These are phyloP conservation scores for Colletotrichum phormii DNA, from an alignment of 2,329 filamentous ascomycete genomes.

Conservation along the genomic window DNA sequence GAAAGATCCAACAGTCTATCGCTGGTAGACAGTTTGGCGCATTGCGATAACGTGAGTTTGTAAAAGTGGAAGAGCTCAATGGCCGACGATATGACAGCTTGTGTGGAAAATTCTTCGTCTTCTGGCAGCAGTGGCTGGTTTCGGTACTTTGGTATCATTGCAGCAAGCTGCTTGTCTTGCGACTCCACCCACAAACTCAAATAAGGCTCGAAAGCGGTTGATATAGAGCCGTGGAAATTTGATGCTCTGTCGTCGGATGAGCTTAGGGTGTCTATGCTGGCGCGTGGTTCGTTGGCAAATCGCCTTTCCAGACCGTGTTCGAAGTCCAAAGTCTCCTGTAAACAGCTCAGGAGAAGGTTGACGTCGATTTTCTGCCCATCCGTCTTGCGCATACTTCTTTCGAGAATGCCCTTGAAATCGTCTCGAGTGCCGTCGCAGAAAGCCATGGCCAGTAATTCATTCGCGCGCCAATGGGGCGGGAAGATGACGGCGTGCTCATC, in stretches of 20 bases:
- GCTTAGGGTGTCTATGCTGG: constrained; percentile 90
- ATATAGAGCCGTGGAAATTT: constrained; percentile 90
- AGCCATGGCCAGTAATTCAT: constrained; percentile 87
- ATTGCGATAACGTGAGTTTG: constrained; percentile 90
- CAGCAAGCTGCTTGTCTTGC: constrained; percentile 88
- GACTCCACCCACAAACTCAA: constrained; percentile 97
- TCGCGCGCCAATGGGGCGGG: constrained; percentile 87
- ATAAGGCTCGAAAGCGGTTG: constrained; percentile 96
- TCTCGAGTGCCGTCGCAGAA: constrained; percentile 97
- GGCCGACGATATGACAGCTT: constrained; percentile 91
- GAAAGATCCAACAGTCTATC: constrained; percentile 86
- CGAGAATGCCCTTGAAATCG: constrained; percentile 93
- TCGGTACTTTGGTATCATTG: constrained; percentile 89
- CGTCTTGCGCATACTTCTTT: constrained; percentile 82
- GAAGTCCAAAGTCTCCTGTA: constrained; percentile 97
- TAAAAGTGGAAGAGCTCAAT: constrained; percentile 99
- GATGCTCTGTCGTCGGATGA: constrained; percentile 81
- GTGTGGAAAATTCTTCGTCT: constrained; percentile 92
- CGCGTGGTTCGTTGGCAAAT: constrained; percentile 79
- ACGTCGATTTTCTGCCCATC: constrained; percentile 89
- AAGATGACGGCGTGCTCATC: constrained; percentile 92
- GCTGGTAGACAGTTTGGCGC: constrained; percentile 95
- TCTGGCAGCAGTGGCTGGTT: constrained; percentile 81
- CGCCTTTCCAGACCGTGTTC: constrained; percentile 90
- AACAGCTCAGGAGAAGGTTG: constrained; percentile 85